Percentiles rank a stretch among this genome's conserved stretches.
These are phyloP conservation scores for Penicillium sp. DNA, from an alignment of 2,329 filamentous ascomycete species.

Conservation along the genomic window DNA sequence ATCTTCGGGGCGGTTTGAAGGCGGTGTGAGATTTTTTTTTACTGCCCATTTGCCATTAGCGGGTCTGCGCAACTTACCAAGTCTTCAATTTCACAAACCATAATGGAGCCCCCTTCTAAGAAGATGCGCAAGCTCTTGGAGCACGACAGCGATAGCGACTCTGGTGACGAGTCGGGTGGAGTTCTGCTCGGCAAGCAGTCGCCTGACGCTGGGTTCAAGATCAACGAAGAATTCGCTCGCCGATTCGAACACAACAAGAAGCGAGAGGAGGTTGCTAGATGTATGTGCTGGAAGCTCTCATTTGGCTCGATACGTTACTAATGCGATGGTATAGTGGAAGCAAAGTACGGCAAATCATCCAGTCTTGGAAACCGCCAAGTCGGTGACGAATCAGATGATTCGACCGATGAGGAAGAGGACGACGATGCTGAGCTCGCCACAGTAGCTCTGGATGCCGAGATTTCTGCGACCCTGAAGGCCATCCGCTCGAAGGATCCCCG, in stretches of 20 bases:
- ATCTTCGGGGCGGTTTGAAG: slow-evolving; percentile 14
- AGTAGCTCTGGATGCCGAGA: slow-evolving; percentile 80
- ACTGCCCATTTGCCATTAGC: slow-evolving; percentile 30
- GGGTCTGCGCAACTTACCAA: slow-evolving; percentile 8
- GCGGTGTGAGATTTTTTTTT: slow-evolving; percentile 35
- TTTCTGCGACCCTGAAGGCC: slow-evolving; percentile 81
- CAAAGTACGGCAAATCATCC: slow-evolving; percentile 69
- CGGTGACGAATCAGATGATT: slow-evolving; percentile 56
- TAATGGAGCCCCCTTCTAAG: slow-evolving; percentile 47
- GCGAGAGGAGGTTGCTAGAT: slow-evolving; percentile 74
- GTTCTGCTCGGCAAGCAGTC: slow-evolving; percentile 36
- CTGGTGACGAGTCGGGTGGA: slow-evolving; percentile 43
- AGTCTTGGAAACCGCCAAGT: slow-evolving; percentile 41
- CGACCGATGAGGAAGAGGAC: slow-evolving; percentile 79
- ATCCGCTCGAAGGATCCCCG: slow-evolving; percentile 89
- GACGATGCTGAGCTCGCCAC: slow-evolving; percentile 87
- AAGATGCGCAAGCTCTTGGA: slow-evolving; percentile 44
- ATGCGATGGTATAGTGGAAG: slow-evolving; percentile 67
- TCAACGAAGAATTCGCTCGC: slow-evolving; percentile 87
- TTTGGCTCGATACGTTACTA: slow-evolving; percentile 3
- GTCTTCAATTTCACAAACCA: slow-evolving; percentile 8
- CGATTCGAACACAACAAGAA: slow-evolving; percentile 98
- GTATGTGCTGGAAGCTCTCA: slow-evolving; percentile 26
- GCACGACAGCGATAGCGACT: slow-evolving; percentile 43
- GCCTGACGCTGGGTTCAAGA: slow-evolving; percentile 60